A percentile compares a stretch with the other conserved stretches of the same genome.
Evolutionary conservation across 2,329 filamentous ascomycete species (phyloP).

Genomic region (Tolypocladium tundrense): DNA sequence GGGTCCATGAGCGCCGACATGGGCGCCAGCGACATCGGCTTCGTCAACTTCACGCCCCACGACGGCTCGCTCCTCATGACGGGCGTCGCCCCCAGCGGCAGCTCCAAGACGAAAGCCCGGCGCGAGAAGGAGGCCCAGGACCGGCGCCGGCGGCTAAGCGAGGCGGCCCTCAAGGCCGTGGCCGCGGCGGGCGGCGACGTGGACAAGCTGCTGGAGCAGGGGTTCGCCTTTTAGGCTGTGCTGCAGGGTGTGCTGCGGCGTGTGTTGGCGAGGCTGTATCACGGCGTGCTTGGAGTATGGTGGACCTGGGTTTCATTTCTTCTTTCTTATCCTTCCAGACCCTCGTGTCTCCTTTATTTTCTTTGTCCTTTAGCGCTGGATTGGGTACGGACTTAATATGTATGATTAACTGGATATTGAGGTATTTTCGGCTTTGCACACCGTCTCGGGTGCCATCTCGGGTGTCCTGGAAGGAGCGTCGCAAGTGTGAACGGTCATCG

Average conservation of each 20-base stretch:
- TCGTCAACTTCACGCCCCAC: conserved; percentile 82
- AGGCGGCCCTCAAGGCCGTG: conserved; percentile 59
- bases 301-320: not conserved
- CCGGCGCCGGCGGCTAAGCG: conserved; percentile 56
- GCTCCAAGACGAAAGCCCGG: conserved; percentile 87
- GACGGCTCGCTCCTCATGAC: conserved; percentile 73
- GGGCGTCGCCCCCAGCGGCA: conserved; percentile 85
- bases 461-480: too few relatives aligned
- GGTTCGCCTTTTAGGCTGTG: conserved; percentile 29
- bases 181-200: conserved; percentile 61
- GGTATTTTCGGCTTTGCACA: too few relatives aligned
- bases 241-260: not conserved
- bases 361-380: too few relatives aligned
- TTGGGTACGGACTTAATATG: too few relatives aligned
- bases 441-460: too few relatives aligned
- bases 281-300: not conserved
- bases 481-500: too few relatives aligned
- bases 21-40: conserved; percentile 37
- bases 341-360: too few relatives aligned
- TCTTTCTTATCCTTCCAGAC: too few relatives aligned
- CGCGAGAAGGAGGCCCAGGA: conserved; percentile 82
- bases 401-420: too few relatives aligned
- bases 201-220: conserved; percentile 39
- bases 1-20: not conserved
- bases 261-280: not conserved